Evolutionary conservation across 768 basidiomycete genomes (phyloP), one percentile per base, ranked within the genome.

Genomic region (Tylopilus plumbeoviolaceoides): DNA sequence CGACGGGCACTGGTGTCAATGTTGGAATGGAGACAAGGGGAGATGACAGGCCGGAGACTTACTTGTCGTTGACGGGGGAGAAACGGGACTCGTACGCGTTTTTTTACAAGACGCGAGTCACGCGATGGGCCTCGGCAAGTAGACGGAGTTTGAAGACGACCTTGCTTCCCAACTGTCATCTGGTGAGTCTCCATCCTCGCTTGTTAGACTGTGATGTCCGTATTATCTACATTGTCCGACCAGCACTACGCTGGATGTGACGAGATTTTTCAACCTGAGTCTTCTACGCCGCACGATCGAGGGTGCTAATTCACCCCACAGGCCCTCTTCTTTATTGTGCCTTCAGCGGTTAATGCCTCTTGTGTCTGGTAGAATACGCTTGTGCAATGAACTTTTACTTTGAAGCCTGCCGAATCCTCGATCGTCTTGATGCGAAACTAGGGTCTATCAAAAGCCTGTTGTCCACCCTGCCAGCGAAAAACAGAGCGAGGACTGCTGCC

Each of bases 201-300:
- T 47, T 33, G 20, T 10, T 53, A 56, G 12, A 35, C 50, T 35
- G 87, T 88, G 85, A 87, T 88, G 82, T 63, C 71, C 60, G 62
- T 62, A 66, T 89, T 90, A 91, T 91, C 90, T 91, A 91, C 90
- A 91, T 91, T 91, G 88, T 89, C 90, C 63, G 81, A 91, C 75
- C 75, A 76, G 77, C 71, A 68, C 59, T 57, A 54, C 25, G 65
- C 72, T 72, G 70, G 71, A 67, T 60, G 60, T 79, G 84, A 81
- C 74, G 85, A 85, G 53, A 55, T 49, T 55, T 49, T 55, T 50
- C 44, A 30, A 41, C 39, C 69, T 70, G 69, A 70, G 49, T 57
- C 12, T 31, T 59, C 57, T 58, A 57, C 41, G 15, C 18, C 42
- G 14, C 47, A 45, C 48, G 7, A 47, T 17, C 40, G 30, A 21